Conservation (phyloP, 148 eudicot genomes). For the Arbutus unedo region DNA sequence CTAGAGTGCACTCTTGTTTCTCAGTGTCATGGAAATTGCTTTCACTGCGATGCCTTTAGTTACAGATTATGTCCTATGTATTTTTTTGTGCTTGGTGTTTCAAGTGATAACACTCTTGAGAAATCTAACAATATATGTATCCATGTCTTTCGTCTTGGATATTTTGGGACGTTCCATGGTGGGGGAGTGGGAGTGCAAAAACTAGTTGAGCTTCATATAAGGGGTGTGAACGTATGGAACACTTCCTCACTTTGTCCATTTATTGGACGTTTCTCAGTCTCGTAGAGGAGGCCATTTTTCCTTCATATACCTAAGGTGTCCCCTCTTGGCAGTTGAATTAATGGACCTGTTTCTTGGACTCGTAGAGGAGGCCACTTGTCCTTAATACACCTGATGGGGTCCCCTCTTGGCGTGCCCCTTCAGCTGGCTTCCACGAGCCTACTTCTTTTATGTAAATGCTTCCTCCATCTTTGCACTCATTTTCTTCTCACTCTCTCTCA, state of each 20-base stretch:
- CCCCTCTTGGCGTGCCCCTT: background rate
- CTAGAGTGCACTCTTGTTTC: too few relatives aligned
- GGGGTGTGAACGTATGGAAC: background rate
- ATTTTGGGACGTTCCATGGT: background rate
- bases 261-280: background rate
- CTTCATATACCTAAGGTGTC: background rate
- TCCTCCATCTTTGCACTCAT: background rate
- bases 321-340: background rate
- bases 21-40: too few relatives aligned
- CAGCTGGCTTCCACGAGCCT: background rate
- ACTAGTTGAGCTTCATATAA: background rate
- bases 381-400: background rate
- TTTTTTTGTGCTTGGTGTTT: too few relatives aligned
- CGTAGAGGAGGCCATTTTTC: background rate
- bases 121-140: background rate
- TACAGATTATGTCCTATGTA: too few relatives aligned
- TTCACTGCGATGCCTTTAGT: too few relatives aligned
- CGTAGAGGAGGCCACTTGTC: background rate
- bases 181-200: background rate
- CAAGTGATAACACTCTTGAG: too few relatives aligned
- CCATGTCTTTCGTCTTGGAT: background rate
- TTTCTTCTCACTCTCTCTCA: background rate
- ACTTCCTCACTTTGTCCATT: background rate
- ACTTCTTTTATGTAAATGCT: background rate
- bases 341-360: background rate